Base-by-base conservation (phyloP, 345 rosid species). In the Hibiscus mutabilis region DNA sequence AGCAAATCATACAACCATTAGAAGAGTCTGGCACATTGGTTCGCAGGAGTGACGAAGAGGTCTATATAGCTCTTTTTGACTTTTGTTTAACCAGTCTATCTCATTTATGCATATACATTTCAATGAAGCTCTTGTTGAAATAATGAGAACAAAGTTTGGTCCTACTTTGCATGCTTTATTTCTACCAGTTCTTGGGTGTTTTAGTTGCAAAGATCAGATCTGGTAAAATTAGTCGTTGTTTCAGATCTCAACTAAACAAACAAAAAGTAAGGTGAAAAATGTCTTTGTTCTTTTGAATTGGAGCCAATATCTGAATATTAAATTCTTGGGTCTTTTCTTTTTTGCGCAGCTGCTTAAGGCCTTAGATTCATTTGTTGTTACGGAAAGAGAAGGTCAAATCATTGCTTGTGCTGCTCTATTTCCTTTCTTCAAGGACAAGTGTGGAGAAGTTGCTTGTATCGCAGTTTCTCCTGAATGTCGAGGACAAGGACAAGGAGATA, bases 401-500 rank as follows among this genome's bases (percentile, higher is more conserved):
- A 90, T 94, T 13, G 97, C 97, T 53, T 90, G 96, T 77, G 96
- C 93, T 60, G 98, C 98, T 63, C 85, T 94, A 76, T 87, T 94
- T 67, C 96, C 95, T 22, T 94, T 85, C 82, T 85, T 79, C 76
- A 81, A 88, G 75, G 97, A 88, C 1, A 88, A 90, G 69, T 90
- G 96, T 63, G 98, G 97, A 72, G 98, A 94, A 80, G 89, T 94
- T 75, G 97, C 98, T 61, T 88, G 95, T 70, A 89, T 94, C 65
- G 98, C 93, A 9, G 98, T 94, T 78, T 82, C 97, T 72, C 77
- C 95, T 37, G 97, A 94, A 35, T 94, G 97, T 63, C 93, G 91
- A 56, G 98, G 98, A 63, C 97, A 94, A 83, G 97, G 98, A 72
- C 98, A 91, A 33, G 98, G 98, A 63, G 98, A 93, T 79, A 93